Base-by-base conservation (phyloP, 768 basidiomycete species). In the Auriculariales sp. region DNA sequence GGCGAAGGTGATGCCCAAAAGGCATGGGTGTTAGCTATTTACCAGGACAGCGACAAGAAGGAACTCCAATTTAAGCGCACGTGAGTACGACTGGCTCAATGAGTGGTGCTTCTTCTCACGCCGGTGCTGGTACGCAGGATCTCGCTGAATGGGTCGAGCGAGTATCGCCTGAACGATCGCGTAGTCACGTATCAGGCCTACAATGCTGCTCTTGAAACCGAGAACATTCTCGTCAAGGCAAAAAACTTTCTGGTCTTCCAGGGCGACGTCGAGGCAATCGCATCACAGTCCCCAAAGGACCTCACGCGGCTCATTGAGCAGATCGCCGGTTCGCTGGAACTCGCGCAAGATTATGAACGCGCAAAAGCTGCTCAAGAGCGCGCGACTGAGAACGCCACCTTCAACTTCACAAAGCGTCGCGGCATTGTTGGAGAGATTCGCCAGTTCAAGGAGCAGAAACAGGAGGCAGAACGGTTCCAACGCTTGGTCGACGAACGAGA, bases 191-290 rank as follows among this genome's bases (percentile, higher is more conserved):
- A 93, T 63, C 74, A 81, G 11, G 77, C 78, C 1, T 99, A 98
- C 71, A 95, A 95, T 53, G 71, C 81, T 4, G 85, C 88, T 11
- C 81, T 99, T 24, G 73, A 85, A 50, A 69, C 74, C 5, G 92
- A 95, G 58, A 95, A 97, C 59, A 89, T 99, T 59, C 85, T 98
- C 44, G 92, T 98, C 59, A 97, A 95, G 67, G 95, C 95, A 11
- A 97, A 97, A 70, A 98, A 98, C 68, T 99, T 98, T 59, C 81
- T 98, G 48, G 95, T 98, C 10, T 98, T 99, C 69, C 95, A 99
- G 61, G 95, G 95, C 47, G 95, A 98, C 61, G 95, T 99, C 28
- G 95, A 99, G 66, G 89, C 91, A 2, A 89, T 99, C 29, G 95
- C 95, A 0, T 87, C 88, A 2, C 95, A 99, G 57, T 91, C 87